Evolutionary conservation across 495 filamentous ascomycete species (phyloP).

Genomic region (Choiromyces venosus): DNA sequence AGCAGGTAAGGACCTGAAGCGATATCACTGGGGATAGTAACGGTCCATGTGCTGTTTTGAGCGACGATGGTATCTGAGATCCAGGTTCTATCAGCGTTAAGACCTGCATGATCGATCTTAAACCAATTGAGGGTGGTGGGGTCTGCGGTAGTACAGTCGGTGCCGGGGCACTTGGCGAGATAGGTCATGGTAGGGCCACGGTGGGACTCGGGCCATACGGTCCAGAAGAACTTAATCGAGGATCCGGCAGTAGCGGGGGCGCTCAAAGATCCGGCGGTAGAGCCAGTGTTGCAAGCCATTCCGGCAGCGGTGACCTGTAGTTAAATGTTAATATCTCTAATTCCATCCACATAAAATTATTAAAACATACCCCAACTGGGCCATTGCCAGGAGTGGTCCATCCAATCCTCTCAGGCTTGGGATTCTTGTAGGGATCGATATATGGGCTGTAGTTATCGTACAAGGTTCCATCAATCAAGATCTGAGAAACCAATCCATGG

Average conservation of each 20-base stretch:
- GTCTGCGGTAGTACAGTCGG: conserved; percentile 60
- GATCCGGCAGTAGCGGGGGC: conserved; percentile 54
- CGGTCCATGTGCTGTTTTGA: conserved; percentile 61
- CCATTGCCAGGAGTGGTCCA: conserved; percentile 53
- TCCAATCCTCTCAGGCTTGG: conserved; percentile 48
- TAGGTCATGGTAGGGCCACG: conserved; percentile 67
- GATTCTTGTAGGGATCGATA: conserved; percentile 41
- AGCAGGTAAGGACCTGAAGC: conserved; percentile 71
- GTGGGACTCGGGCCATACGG: conserved; percentile 61
- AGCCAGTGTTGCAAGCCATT: conserved; percentile 65
- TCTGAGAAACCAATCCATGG: conserved; percentile 60
- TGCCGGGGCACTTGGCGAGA: conserved; percentile 63
- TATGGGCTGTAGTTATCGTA: conserved; percentile 51
- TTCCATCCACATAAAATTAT: background rate
- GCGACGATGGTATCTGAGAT: conserved; percentile 60
- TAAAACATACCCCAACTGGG: conserved; percentile 46
- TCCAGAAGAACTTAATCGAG: conserved; percentile 60
- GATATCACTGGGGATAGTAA: conserved; percentile 62
- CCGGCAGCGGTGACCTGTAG: conserved; percentile 47
- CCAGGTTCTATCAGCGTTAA: conserved; percentile 60
- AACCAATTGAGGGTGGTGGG: conserved; percentile 63
- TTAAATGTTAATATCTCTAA: background rate
- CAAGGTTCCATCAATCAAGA: conserved; percentile 54
- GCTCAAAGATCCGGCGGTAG: conserved; percentile 42
- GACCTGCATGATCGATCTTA: conserved; percentile 65